phyloP scores from a whole-genome alignment of 441 rosid genomes.

The Brassica balearica region DNA sequence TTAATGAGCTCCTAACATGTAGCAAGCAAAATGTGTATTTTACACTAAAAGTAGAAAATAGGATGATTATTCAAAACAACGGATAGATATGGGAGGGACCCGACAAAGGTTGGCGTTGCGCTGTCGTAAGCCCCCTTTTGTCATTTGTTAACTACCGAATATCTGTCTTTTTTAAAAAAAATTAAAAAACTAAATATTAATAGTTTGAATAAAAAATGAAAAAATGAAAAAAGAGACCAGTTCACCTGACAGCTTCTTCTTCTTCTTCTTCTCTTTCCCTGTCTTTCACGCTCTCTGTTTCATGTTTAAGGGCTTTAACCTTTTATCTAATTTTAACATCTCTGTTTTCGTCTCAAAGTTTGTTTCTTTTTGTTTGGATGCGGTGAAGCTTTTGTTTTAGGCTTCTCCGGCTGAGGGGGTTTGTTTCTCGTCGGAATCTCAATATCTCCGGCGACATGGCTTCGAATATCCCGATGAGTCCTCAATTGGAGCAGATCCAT shows the following conservation, averaged over 20 bases:
- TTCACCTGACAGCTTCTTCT: slow-evolving; percentile 47
- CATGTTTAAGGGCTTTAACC: background rate
- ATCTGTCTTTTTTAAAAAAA: slow-evolving; percentile 35
- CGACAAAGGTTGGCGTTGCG: slow-evolving; percentile 37
- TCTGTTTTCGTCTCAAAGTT: no score
- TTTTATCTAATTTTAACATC: background rate
- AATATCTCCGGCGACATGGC: slow-evolving; percentile 59
- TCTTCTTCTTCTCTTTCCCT: slow-evolving; percentile 17
- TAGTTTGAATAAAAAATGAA: background rate
- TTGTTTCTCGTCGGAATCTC: slow-evolving; percentile 34
- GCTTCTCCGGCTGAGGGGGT: slow-evolving; percentile 21
- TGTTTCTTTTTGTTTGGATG: background rate
- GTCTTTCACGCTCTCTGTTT: slow-evolving; percentile 32
- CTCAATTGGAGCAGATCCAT: slow-evolving; percentile 97
- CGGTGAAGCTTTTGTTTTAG: slow-evolving; percentile 4
- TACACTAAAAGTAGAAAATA: no score
- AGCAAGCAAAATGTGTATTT: background rate
- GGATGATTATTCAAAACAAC: background rate
- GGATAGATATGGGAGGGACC: background rate
- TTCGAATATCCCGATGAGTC: slow-evolving; percentile 67
- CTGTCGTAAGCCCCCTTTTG: slow-evolving; percentile 26
- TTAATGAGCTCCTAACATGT: background rate
- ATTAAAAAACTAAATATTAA: background rate
- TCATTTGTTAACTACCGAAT: slow-evolving; percentile 34
- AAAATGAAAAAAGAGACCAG: background rate